A percentile compares a stretch with the other conserved stretches of the same genome.
phyloP scores from a whole-genome alignment of 352 stramenopile genomes.

The Phytophthora multivora region DNA sequence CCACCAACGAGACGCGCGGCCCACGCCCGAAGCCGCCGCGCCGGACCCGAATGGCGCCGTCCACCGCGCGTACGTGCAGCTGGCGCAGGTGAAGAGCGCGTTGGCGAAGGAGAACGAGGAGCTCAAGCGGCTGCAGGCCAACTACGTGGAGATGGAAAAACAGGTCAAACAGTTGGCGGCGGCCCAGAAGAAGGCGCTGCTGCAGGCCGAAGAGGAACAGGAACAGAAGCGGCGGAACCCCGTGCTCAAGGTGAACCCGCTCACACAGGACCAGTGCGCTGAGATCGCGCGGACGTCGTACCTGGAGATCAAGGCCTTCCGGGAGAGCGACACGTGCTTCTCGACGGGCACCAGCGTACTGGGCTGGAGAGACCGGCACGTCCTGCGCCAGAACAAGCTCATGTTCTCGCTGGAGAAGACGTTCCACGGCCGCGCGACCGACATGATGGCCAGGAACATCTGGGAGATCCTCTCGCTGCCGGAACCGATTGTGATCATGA shows the following conservation, averaged over 20 bases:
- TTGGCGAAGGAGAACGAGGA: constrained; percentile 63
- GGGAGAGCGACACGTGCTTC: constrained; percentile 49
- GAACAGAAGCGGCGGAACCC: constrained; percentile 52
- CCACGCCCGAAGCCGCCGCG: constrained; percentile 12
- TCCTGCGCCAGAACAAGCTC: constrained; percentile 52
- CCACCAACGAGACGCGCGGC: constrained; percentile 35
- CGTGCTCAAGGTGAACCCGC: constrained; percentile 42
- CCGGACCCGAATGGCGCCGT: constrained; percentile 4
- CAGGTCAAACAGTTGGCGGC: constrained; percentile 45
- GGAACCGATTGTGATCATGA: constrained; percentile 52
- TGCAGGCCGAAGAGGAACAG: constrained; percentile 35
- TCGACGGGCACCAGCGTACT: constrained; percentile 65
- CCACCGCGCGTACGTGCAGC: constrained; percentile 50
- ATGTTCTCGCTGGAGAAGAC: constrained; percentile 74
- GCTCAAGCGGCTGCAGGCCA: constrained; percentile 46
- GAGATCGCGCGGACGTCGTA: constrained; percentile 55
- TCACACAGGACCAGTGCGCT: constrained; percentile 48
- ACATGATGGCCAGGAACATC: constrained; percentile 45
- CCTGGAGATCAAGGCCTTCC: constrained; percentile 55
- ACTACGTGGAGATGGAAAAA: constrained; percentile 55
- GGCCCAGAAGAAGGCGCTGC: constrained; percentile 45
- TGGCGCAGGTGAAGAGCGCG: constrained; percentile 53
- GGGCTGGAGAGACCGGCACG: constrained; percentile 68
- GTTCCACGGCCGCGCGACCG: constrained; percentile 40
- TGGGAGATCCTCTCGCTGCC: constrained; percentile 61